Base-by-base conservation (phyloP, 1,284 basidiomycete genomes). In the Austroboletus niveus region DNA sequence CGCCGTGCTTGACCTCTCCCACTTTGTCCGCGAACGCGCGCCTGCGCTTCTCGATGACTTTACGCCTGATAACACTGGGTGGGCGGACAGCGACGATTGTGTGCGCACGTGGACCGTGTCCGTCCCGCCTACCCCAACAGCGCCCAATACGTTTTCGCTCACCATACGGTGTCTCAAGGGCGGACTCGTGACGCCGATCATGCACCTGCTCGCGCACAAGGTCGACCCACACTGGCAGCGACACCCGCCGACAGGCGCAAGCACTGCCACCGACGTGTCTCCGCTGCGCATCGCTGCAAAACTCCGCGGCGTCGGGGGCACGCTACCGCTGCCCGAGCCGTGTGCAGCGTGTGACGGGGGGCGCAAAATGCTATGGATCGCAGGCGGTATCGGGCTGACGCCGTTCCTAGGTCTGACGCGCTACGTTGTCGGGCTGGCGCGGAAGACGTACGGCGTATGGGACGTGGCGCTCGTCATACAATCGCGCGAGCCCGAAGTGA, bases 61-160 rank as follows among this genome's bases (percentile, higher is more conserved):
- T 17, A 70, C 74, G 1, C 69, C 71, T 0, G 58, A 63, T 31
- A 75, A 77, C 1, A n/a, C 35, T 5, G n/a, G 35, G 8, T 71
- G 67, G 12, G 72, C 73, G 8, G 63, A 81, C 11, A 84, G 84
- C 60, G 84, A 85, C 59, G 82, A 85, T 57, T 73, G 79, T 38
- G 75, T 86, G 20, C 78, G 83, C 10, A 85, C 82, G 3, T 86
- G 83, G 82, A 85, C 81, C 0, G 72, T 85, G 8, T 82, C 82
- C 5, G 41, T 44, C 0, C 57, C 42, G n/a, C 60, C 62, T 20
- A 75, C 46, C 73, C 76, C 8, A 66, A 65, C 14, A 69, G 72
- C 29, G 2, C 58, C 55, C 2, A 4, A 32, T 2, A 51, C 24
- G 0, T 50, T 63, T 32, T 53, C 63, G 1, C 53, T 62, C 48